Conservation (phyloP, 208 protist species). For the Trichomonas gallinae region DNA sequence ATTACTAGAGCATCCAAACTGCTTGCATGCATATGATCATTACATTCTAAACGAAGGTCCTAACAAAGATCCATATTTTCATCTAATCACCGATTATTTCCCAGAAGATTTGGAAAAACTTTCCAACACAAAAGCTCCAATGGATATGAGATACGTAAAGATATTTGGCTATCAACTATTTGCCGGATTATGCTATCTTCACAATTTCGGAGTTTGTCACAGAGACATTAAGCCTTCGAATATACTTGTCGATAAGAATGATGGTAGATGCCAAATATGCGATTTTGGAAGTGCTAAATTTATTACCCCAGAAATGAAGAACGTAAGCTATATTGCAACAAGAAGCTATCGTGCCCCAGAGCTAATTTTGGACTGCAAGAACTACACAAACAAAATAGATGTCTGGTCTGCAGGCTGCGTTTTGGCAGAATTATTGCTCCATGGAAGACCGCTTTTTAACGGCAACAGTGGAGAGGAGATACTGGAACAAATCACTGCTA, state of each 20-base stretch:
- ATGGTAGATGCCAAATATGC: slow-evolving; percentile 50
- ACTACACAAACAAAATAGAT: slow-evolving; percentile 20
- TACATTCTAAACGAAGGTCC: neutral
- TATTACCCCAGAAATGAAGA: slow-evolving; percentile 36
- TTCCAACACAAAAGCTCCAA: neutral
- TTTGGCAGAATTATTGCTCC: slow-evolving; percentile 37
- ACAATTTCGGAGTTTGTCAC: slow-evolving; percentile 59
- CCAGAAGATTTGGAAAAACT: neutral
- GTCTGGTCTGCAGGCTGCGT: slow-evolving; percentile 30
- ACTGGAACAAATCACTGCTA: neutral
- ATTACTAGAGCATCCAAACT: neutral
- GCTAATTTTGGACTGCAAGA: neutral
- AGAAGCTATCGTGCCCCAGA: slow-evolving; percentile 27
- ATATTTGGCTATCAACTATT: slow-evolving; percentile 52
- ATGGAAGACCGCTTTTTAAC: slow-evolving; percentile 76
- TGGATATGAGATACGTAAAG: neutral
- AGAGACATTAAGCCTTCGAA: slow-evolving; percentile 70
- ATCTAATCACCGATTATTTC: neutral
- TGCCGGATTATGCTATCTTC: slow-evolving; percentile 62
- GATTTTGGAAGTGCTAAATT: slow-evolving; percentile 59
- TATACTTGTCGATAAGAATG: slow-evolving; percentile 55
- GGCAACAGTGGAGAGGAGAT: slow-evolving; percentile 47
- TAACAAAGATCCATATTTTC: neutral
- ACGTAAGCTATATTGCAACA: neutral
- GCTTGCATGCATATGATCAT: neutral